Evolutionary conservation across 805 yeast genomes (phyloP).

Genomic region (Phaffomyces antillensis): DNA sequence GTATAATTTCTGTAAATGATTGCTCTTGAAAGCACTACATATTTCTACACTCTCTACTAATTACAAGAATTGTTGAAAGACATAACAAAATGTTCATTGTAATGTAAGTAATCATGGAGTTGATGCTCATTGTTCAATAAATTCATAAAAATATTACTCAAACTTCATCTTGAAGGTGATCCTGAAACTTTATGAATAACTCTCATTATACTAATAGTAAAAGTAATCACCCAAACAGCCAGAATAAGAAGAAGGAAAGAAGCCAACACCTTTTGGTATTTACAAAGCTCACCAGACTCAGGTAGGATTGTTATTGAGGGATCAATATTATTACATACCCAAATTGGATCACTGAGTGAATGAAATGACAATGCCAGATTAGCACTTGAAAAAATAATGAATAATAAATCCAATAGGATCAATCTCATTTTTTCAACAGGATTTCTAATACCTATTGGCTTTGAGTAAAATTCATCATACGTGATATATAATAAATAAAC

Average conservation of each 20-base stretch:
- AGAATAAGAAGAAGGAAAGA: constrained; percentile 71
- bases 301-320: constrained; percentile 22
- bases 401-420: constrained; percentile 73
- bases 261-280: constrained; percentile 70
- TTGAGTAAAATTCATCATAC: constrained; percentile 85
- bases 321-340: constrained; percentile 54
- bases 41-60: too few relatives aligned
- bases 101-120: too few relatives aligned
- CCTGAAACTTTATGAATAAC: constrained; percentile 60
- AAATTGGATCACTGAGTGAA: constrained; percentile 67
- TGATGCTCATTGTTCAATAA: too few relatives aligned
- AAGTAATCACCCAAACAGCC: constrained; percentile 78
- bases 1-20: too few relatives aligned
- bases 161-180: neutral
- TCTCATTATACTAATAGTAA: constrained; percentile 73
- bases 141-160: too few relatives aligned
- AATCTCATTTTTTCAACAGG: constrained; percentile 79
- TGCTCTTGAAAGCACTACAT: too few relatives aligned
- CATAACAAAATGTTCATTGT: neutral
- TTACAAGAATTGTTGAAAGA: neutral
- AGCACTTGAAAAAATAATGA: constrained; percentile 85
- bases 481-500: constrained; percentile 76
- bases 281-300: constrained; percentile 50
- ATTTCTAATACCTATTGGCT: constrained; percentile 84
- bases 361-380: constrained; percentile 81